Base-by-base conservation (phyloP, 2,329 filamentous ascomycete genomes). In the Botrytis fabae region DNA sequence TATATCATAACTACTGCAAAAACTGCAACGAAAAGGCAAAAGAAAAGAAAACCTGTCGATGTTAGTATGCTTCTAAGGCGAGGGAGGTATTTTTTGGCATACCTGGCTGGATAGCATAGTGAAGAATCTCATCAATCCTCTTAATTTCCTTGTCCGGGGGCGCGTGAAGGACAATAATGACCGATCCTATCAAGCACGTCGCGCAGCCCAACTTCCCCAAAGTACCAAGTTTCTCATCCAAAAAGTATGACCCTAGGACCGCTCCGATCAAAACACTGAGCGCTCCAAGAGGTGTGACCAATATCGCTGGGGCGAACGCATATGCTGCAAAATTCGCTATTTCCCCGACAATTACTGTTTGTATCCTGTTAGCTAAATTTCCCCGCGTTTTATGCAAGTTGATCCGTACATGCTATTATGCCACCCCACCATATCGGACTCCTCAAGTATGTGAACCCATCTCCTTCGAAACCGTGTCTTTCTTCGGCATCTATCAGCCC, bases 361-460 rank as follows among this genome's bases (percentile, higher is more conserved):
- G 74, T 38, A 51, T 68, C 61, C 73, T 77, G 62, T 79, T 74
- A 81, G 82, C 75, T 78, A 73, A 65, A 57, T 59, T 32, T 48
- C 65, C 48, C 65, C 60, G 57, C n/a, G 44, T 54, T 22, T 28
- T 68, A 70, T 69, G n/a, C 66, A 71, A 40, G n/a, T 62, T 70
- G 74, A 74, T 80, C 75, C 91, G 83, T 87, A 97, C 94, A 90
- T 80, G 94, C 97, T 77, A 91, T 85, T 78, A 98, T 98, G 77
- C 96, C 96, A 73, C 89, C 93, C 96, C 96, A 99, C 96, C 96
- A 99, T 79, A 95, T 87, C n/a, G 95, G 95, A 82, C 93, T 98
- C 82, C 91, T 93, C 73, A 99, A 84, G 83, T 99, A 99, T 81
- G 94, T 91, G 82, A 93, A 99, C 73, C 96, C 96, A 79, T 98